These are phyloP conservation scores for Tothia fuscella DNA, from an alignment of 2,329 filamentous ascomycete species.

Conservation along the genomic window DNA sequence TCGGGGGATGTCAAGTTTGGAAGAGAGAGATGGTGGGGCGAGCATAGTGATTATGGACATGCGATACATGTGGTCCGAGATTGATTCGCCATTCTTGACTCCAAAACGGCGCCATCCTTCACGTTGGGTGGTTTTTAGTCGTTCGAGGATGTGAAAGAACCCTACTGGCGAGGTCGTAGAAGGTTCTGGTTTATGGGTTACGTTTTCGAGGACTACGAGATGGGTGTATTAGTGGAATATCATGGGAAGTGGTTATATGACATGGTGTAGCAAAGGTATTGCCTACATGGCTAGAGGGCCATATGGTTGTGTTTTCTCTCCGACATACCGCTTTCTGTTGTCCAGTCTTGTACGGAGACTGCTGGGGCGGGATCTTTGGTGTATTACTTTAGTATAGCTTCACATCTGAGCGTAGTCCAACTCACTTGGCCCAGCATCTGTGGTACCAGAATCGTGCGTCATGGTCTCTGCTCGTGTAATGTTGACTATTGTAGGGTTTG, in stretches of 20 bases:
- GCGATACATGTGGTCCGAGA: constrained; percentile 98
- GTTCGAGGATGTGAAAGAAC: constrained; percentile 90
- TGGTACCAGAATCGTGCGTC: too few species aligned
- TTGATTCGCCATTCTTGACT: constrained; percentile 69
- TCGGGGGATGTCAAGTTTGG: constrained; percentile 61
- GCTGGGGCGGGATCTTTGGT: too few species aligned
- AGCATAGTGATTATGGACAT: constrained; percentile 96
- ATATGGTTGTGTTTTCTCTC: too few species aligned
- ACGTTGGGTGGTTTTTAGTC: constrained; percentile 89
- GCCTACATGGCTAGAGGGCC: too few species aligned
- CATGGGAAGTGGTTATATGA: too few species aligned
- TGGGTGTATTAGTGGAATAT: not conserved
- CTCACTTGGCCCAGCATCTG: too few species aligned
- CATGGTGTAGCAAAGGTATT: too few species aligned
- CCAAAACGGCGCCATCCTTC: constrained; percentile 91
- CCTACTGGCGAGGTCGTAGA: constrained; percentile 63
- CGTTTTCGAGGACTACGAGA: constrained; percentile 23
- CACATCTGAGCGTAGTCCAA: too few species aligned
- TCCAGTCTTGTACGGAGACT: not conserved
- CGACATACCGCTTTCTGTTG: constrained; percentile 7
- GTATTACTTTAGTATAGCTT: too few species aligned
- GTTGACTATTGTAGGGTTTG: too few species aligned
- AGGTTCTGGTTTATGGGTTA: constrained; percentile 46
- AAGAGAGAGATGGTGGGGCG: constrained; percentile 61
- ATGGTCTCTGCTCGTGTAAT: too few species aligned